Percentiles rank a stretch among this genome's conserved stretches.
Evolutionary conservation across 768 basidiomycete genomes (phyloP).

Genomic region (Boletus rubroflammeus): DNA sequence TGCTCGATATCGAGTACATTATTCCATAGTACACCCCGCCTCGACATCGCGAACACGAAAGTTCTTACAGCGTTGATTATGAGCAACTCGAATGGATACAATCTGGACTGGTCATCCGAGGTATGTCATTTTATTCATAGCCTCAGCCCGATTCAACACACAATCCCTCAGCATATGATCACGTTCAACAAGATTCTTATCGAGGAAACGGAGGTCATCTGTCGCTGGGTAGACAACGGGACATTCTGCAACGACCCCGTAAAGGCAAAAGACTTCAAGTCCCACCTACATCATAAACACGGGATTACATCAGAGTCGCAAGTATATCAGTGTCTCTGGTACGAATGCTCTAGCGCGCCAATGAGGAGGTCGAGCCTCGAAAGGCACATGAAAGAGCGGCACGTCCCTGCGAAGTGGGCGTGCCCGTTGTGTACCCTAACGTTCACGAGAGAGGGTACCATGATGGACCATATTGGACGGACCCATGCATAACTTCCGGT

Average conservation of each 20-base stretch:
- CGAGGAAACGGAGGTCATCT: not conserved
- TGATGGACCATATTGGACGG: not conserved
- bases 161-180: not conserved
- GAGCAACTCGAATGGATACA: not conserved
- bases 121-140: not conserved
- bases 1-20: not conserved
- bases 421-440: not conserved
- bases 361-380: conserved; percentile 12
- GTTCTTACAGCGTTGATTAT: not conserved
- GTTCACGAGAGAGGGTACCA: conserved; percentile 4
- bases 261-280: not conserved
- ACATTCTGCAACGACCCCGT: not conserved
- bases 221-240: conserved; percentile 3
- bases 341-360: not conserved
- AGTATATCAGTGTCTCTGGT: conserved; percentile 9
- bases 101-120: not conserved
- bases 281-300: conserved; percentile 5
- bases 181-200: not conserved
- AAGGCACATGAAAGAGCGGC: conserved; percentile 9
- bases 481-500: not conserved
- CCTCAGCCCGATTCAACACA: not conserved
- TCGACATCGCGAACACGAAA: not conserved
- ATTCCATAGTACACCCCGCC: not conserved
- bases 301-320: not conserved
- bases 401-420: conserved; percentile 10